phyloP scores from a whole-genome alignment of 1,139 yeast species.

The Taphrina wiesneri region DNA sequence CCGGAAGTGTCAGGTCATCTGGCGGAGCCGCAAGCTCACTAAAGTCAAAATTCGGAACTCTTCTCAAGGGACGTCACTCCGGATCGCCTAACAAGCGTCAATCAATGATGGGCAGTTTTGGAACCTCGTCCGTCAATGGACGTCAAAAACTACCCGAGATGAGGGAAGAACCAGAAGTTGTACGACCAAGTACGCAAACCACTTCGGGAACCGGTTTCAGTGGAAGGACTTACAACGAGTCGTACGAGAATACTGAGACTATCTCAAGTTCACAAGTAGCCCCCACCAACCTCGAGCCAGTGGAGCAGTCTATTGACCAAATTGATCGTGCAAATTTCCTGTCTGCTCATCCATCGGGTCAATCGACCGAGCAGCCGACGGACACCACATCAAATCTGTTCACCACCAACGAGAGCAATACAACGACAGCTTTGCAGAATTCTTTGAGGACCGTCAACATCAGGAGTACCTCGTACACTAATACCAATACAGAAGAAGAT shows the following conservation, averaged over 20 bases:
- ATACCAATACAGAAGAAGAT: conserved; percentile 11
- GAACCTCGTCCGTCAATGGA: neutral
- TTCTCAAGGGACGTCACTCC: conserved; percentile 14
- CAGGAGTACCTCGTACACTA: conserved; percentile 2
- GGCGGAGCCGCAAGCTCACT: conserved; percentile 28
- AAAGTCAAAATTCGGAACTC: conserved; percentile 33
- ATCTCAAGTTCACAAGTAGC: neutral
- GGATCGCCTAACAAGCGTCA: conserved; percentile 21
- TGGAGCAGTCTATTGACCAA: neutral
- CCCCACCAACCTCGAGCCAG: neutral
- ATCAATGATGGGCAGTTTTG: conserved; percentile 8
- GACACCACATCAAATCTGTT: neutral
- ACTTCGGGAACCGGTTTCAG: neutral
- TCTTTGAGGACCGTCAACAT: conserved; percentile 23
- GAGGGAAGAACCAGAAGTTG: conserved; percentile 14
- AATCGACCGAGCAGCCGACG: neutral
- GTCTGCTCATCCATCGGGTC: neutral
- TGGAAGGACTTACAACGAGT: neutral
- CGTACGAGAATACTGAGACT: neutral
- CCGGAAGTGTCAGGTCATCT: conserved; percentile 23
- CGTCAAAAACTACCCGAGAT: conserved; percentile 8
- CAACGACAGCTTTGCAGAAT: neutral
- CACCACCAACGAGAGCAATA: neutral
- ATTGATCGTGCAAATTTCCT: neutral
- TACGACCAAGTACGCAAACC: conserved; percentile 4